These are phyloP conservation scores for Rutstroemia sp. DNA, from an alignment of 2,329 filamentous ascomycete species.

Conservation along the genomic window DNA sequence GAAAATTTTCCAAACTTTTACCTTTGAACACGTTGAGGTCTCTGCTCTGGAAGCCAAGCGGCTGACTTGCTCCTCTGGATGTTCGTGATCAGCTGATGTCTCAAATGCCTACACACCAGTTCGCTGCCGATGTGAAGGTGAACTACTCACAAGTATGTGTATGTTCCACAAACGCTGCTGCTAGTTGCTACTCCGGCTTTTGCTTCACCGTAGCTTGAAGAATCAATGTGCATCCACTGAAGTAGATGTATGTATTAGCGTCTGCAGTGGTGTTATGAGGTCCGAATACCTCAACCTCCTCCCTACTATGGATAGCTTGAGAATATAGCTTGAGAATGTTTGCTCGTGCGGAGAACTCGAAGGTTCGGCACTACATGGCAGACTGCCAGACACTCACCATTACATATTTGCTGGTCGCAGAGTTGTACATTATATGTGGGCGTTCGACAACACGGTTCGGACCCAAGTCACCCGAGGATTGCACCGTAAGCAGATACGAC, in stretches of 20 bases:
- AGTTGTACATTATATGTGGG: conserved; percentile 63
- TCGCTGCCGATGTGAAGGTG: no score
- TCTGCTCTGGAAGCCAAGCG: conserved; percentile 27
- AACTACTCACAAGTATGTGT: conserved; percentile 37
- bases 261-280: no score
- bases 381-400: conserved; percentile 28
- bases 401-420: conserved; percentile 56
- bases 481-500: conserved; percentile 48
- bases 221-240: conserved; percentile 60
- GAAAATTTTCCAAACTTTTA: neutral
- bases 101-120: neutral
- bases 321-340: neutral
- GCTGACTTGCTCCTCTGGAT: conserved; percentile 25
- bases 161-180: conserved; percentile 52
- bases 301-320: neutral
- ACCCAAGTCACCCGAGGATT: conserved; percentile 48
- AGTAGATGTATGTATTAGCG: neutral
- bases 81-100: neutral
- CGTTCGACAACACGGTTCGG: conserved; percentile 57
- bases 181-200: conserved; percentile 57
- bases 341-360: neutral
- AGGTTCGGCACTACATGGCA: neutral
- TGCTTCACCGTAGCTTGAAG: conserved; percentile 52
- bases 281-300: no score
- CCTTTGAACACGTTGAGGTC: conserved; percentile 29